Conservation (phyloP, 2,329 filamentous ascomycete genomes). For the Paraconiothyrium sp. region DNA sequence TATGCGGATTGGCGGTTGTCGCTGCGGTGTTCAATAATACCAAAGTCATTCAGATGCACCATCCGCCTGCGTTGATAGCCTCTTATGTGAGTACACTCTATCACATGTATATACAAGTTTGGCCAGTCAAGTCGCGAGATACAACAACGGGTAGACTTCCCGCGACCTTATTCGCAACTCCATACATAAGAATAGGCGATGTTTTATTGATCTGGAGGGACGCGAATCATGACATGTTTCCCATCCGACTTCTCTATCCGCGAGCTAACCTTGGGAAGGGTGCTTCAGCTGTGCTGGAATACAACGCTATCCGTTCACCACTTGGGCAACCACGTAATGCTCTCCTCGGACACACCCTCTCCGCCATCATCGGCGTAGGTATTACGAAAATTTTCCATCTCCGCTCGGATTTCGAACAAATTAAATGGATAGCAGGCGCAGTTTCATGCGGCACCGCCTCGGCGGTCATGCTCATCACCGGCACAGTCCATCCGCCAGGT, state of each 20-base stretch:
- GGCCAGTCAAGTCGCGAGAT: not conserved
- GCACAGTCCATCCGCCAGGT: constrained; percentile 61
- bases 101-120: not conserved
- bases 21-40: constrained; percentile 55
- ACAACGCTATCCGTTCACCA: constrained; percentile 58
- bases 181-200: not conserved
- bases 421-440: constrained; percentile 58
- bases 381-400: constrained; percentile 58
- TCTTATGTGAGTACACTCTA: constrained; percentile 46
- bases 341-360: constrained; percentile 56
- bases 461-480: constrained; percentile 57
- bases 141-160: not conserved
- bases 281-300: constrained; percentile 59
- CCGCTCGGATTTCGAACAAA: constrained; percentile 46
- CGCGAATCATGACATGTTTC: not conserved
- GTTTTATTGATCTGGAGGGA: not conserved
- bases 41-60: constrained; percentile 45
- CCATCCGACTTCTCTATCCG: not conserved
- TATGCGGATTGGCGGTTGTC: constrained; percentile 55
- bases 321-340: constrained; percentile 59
- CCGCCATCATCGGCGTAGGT: constrained; percentile 55
- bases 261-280: constrained; percentile 43
- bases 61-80: constrained; percentile 57
- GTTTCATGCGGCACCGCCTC: constrained; percentile 55
- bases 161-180: not conserved